Base-by-base conservation (phyloP, 768 basidiomycete genomes). In the Crucibulum laeve region DNA sequence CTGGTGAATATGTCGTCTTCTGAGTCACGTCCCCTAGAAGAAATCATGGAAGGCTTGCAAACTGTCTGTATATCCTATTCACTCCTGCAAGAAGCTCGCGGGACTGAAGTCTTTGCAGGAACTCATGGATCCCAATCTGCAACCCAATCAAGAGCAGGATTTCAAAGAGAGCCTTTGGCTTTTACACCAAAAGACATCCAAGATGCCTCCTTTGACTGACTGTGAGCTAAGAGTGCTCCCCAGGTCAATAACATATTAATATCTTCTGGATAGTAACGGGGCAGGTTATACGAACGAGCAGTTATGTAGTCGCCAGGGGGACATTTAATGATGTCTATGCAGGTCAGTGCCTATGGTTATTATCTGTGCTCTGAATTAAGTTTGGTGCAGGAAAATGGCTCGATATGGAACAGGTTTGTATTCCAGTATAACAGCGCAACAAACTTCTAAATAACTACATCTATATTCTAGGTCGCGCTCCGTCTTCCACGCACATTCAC, bases 1-100 rank as follows among this genome's bases (percentile, higher is more conserved):
- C 45, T 74, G 23, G 44, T 67, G 19, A 56, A 49, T 44, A 60
- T 60, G 46, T 47, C 59, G 30, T 60, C 66, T 10, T 51, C 58
- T 36, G 50, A 51, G 25, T 57, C 64, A 24, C 57, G 7, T 8
- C 10, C 8, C 8, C 8, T 71, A 7, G 62, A 68, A 40, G 58
- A 63, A 25, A 58, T 72, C 33, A 74, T 75, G 71, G 58, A 62
- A 42, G 59, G 60, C 28, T 56, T 75, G 17, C 72, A 73, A 53
- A 66, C 58, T 14, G 71, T 69, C 42, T 18, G 63, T 47, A 33
- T 15, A 15, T 15, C 19, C 25, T 25, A 3, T n/a, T 21, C 2
- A 25, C 11, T 10, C 40, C 10, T 19, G 23, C 7, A 30, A 15
- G 28, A 10, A 22, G 24, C 10, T 32, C 30, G 25, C 14, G 14